Conservation (phyloP, 768 basidiomycete genomes). For the Lyophyllum semitale region DNA sequence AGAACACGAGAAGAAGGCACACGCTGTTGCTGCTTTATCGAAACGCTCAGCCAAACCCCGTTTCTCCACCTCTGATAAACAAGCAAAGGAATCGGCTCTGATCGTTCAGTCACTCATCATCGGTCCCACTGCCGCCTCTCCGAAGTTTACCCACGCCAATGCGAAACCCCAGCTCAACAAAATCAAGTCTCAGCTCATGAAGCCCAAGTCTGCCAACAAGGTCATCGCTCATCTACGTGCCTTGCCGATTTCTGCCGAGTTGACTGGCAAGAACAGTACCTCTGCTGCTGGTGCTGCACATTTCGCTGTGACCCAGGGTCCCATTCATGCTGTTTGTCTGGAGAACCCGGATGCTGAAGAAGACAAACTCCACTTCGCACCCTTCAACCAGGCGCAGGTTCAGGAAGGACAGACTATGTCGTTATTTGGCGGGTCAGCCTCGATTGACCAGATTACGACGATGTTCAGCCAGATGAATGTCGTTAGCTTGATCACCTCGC, state of each 20-base stretch:
- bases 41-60: conserved; percentile 30
- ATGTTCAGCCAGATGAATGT: conserved; percentile 63
- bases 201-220: conserved; percentile 68
- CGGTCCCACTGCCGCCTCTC: conserved; percentile 44
- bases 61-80: conserved; percentile 51
- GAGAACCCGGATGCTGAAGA: conserved; percentile 63
- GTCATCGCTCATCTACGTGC: conserved; percentile 70
- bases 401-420: conserved; percentile 3
- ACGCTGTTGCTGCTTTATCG: conserved; percentile 34
- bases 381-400: conserved; percentile 30
- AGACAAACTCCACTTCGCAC: conserved; percentile 58
- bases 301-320: conserved; percentile 29
- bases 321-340: conserved; percentile 81
- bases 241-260: conserved; percentile 50
- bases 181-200: conserved; percentile 66
- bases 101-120: conserved; percentile 70
- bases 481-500: conserved; percentile 57
- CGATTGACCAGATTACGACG: conserved; percentile 49
- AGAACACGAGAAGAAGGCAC: conserved; percentile 42
- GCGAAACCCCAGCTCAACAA: conserved; percentile 59
- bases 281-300: conserved; percentile 10
- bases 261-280: conserved; percentile 18
- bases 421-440: conserved; percentile 45
- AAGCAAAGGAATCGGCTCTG: conserved; percentile 64
- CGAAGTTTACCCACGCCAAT: conserved; percentile 39